Base-by-base conservation (phyloP, 495 filamentous ascomycete species). In the Trichoderma asperelloides region DNA sequence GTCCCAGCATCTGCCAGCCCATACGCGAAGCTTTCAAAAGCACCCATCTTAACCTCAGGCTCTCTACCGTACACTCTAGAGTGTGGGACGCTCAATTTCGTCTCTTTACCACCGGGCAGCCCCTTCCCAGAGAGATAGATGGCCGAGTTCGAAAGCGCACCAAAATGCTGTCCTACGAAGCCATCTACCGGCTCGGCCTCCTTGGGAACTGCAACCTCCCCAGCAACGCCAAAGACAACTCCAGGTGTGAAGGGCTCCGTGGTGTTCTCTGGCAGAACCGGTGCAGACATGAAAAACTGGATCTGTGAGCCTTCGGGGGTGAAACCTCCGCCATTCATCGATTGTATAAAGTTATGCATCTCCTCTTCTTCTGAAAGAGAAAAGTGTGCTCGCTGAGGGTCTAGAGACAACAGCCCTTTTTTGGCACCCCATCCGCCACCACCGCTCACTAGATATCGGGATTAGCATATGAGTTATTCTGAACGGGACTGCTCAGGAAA, bases 361-460 rank as follows among this genome's bases (percentile, higher is more conserved):
- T 74, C 74, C 16, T 74, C 71, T 8, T 74, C 47, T 30, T 72
- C 72, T 15, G 64, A 47, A 4, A 73, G 63, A 2, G 70, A 65
- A 39, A 72, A 70, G 62, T 74, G 81, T 23, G 71, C 78, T 18
- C 79, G 81, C 69, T 91, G 85, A 23, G 91, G 91, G 72, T 96
- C 92, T 0, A 97, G 79, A 9, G 91, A 92, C 7, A 96, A 78
- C 15, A 97, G 81, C 5, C 93, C 93, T 66, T 88, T 86, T 74
- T 96, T 97, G 69, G 85, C 79, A 6, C 93, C 93, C 93, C 93
- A 97, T 60, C 93, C 93, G 64, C 93, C 93, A 68, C 93, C 93
- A 25, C 93, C 93, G 74, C 91, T 95, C 66, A 95, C 86, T 86
- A 68, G n/a, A 70, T 68, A 3, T 13, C 18, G 21, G 21, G 33